Percentiles rank a stretch among this genome's conserved stretches.
Conservation (phyloP, 768 basidiomycete species). For the Leccinum obscurum region DNA sequence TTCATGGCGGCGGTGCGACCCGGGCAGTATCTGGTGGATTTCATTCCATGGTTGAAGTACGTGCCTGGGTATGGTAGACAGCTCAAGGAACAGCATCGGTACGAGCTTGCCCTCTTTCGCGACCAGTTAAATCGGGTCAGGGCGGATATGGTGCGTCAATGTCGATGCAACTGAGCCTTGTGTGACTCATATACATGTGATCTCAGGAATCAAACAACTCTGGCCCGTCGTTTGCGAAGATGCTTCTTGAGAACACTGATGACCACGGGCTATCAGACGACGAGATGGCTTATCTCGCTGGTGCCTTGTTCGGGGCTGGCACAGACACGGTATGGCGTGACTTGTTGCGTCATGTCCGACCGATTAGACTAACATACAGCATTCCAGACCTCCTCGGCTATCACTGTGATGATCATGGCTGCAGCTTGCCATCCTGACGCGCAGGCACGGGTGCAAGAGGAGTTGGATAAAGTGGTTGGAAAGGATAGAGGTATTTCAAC, state of each 20-base stretch:
- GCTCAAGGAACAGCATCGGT: slow-evolving; percentile 49
- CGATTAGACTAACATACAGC: neutral
- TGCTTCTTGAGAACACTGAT: slow-evolving; percentile 48
- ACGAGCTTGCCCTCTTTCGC: slow-evolving; percentile 52
- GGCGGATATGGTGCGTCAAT: slow-evolving; percentile 4
- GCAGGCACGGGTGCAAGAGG: slow-evolving; percentile 47
- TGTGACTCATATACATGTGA: neutral
- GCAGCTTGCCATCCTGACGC: slow-evolving; percentile 51
- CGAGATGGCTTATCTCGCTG: slow-evolving; percentile 60
- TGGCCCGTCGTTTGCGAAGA: slow-evolving; percentile 44
- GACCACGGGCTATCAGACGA: slow-evolving; percentile 50
- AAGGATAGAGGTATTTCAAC: slow-evolving; percentile 23
- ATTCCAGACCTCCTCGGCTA: slow-evolving; percentile 50
- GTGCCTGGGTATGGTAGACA: slow-evolving; percentile 58
- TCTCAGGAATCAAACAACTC: slow-evolving; percentile 11
- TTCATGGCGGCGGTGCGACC: slow-evolving; percentile 34
- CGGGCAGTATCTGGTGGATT: slow-evolving; percentile 35
- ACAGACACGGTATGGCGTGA: slow-evolving; percentile 45
- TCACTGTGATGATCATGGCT: slow-evolving; percentile 47
- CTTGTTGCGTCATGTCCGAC: too few relatives aligned
- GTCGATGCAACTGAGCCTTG: neutral
- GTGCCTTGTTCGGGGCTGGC: slow-evolving; percentile 60
- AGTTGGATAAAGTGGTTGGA: slow-evolving; percentile 52
- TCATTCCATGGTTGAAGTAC: slow-evolving; percentile 36
- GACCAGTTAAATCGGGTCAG: slow-evolving; percentile 35